Conservation (phyloP, 345 rosid genomes). For the Syzygium jambos region DNA sequence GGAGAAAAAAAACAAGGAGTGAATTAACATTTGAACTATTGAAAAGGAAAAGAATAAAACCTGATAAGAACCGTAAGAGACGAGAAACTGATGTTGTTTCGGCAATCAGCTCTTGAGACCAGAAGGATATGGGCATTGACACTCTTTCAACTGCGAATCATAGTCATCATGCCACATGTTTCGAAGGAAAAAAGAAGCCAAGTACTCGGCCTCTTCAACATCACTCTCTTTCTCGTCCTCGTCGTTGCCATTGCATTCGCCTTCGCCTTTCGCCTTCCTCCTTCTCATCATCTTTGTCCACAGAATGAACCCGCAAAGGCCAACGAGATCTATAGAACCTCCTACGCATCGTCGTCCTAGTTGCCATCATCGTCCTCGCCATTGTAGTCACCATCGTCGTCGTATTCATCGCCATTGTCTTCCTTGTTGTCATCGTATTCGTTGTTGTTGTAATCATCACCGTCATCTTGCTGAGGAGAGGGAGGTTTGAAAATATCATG, state of each 20-base stretch:
- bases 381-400: background rate
- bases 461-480: background rate
- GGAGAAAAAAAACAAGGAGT: no score
- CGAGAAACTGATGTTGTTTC: rapidly evolving
- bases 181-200: background rate
- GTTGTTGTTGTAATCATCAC: slow-evolving; percentile 7
- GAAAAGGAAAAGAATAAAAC: background rate
- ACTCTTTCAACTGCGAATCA: background rate
- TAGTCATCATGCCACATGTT: background rate
- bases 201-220: background rate
- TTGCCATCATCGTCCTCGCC: slow-evolving; percentile 11
- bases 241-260: background rate
- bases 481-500: background rate
- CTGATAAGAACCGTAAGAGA: background rate
- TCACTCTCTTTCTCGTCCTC: background rate
- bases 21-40: background rate
- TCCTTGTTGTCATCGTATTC: slow-evolving; percentile 33
- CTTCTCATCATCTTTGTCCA: background rate
- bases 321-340: slow-evolving; percentile 7
- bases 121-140: background rate
- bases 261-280: background rate
- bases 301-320: background rate
- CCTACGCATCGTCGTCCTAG: slow-evolving; percentile 3
- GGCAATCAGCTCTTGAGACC: background rate
- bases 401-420: slow-evolving; percentile 36